Evolutionary conservation across 441 rosid species (phyloP), one percentile per base, ranked within the genome.

Genomic region (Pelargonium australe): DNA sequence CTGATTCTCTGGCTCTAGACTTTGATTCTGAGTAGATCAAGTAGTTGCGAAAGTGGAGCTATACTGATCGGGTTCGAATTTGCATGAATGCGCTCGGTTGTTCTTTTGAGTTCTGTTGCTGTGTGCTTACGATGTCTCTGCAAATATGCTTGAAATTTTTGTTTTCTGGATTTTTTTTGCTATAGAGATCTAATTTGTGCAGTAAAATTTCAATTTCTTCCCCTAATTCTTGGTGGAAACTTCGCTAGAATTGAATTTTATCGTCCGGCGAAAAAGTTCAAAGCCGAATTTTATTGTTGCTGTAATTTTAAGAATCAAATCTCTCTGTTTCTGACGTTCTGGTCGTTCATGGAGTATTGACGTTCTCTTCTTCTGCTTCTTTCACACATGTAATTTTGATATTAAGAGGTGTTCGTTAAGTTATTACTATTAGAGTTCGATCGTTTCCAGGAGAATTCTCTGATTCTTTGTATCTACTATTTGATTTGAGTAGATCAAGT

Each of bases 71-170:
- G 20, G 25, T 20, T 58, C 14, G 9, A 23, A 2, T 11, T 19
- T 60, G 64, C 64, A 23, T 19, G 64, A 60, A 25, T 60, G 64
- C 13, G n/a, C 19, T 57, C 37, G 23, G 64, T 23, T 57, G 19
- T 47, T 51, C 41, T 44, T 51, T 13, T 9, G 16, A 20, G 64
- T 61, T 61, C 64, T 9, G 25, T 2, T 57, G 17, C 28, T 58
- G 63, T 20, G 64, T 25, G 64, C 25, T 25, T 60, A 28, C 5
- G 64, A 25, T 23, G 63, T 57, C 23, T 60, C n/a, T 20, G 34
- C 40, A 3, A 13, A 11, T 61, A 1, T 25, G 8, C 20, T 61
- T 12, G 16, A 4, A 13, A 61, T 0, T 61, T 25, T 61, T 61
- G 16, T 61, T 25, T 61, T 20, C 7, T 12, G 13, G 34, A 20